Evolutionary conservation across 371 early-diverging fungal genomes (phyloP).

Genomic region (Syncephalastrum contaminatum): DNA sequence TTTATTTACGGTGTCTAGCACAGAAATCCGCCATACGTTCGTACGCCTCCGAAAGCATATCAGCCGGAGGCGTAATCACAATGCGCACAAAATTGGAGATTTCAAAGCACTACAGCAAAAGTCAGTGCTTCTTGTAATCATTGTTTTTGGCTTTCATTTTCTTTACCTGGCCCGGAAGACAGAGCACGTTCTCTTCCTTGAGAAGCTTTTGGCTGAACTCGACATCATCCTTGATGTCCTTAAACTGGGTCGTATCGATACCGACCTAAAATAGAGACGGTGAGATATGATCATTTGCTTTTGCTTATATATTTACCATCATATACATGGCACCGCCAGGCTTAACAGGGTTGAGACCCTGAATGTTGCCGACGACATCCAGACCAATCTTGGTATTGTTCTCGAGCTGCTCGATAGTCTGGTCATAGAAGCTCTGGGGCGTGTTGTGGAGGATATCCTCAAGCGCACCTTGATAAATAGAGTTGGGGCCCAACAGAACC

Average conservation of each 20-base stretch:
- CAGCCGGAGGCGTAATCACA: conserved; percentile 79
- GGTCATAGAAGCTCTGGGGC: conserved; percentile 67
- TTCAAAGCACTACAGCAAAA: conserved; percentile 64
- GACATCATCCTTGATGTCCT: conserved; percentile 72
- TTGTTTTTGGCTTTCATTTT: background rate
- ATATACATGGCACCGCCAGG: conserved; percentile 96
- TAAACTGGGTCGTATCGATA: conserved; percentile 70
- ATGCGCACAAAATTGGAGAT: conserved; percentile 82
- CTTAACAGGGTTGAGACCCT: conserved; percentile 72
- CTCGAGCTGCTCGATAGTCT: conserved; percentile 70
- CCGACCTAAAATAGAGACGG: conserved; percentile 36
- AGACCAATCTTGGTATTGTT: conserved; percentile 68
- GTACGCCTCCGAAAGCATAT: conserved; percentile 72
- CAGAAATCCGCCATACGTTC: conserved; percentile 81
- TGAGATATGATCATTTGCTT: too few species aligned
- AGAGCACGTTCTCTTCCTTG: conserved; percentile 83
- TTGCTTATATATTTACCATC: conserved; percentile 56
- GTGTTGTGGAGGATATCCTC: conserved; percentile 77
- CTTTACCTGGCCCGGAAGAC: conserved; percentile 79
- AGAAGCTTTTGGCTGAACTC: conserved; percentile 82
- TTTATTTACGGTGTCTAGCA: conserved; percentile 57
- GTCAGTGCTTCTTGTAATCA: background rate
- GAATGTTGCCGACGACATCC: conserved; percentile 61
- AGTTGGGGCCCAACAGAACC: conserved; percentile 83
- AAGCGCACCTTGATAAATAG: conserved; percentile 73